Conservation (phyloP, 2,329 filamentous ascomycete species). For the Lasiodiplodia gonubiensis region DNA sequence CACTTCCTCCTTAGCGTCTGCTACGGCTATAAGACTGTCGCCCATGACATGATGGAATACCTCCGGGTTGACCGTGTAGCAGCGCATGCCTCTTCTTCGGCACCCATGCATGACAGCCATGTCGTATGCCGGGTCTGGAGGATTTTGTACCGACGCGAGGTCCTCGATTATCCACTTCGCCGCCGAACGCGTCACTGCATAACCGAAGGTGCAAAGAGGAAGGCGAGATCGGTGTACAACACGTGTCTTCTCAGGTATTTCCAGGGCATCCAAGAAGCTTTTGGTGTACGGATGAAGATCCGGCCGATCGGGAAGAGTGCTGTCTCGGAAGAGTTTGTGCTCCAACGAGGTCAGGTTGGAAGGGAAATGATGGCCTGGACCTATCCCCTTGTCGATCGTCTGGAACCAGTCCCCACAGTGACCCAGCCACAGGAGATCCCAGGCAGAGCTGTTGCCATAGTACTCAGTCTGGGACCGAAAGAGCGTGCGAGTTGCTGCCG, state of each 20-base stretch:
- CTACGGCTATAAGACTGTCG: slow-evolving; percentile 44
- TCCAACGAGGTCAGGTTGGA: slow-evolving; percentile 41
- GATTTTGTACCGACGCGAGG: slow-evolving; percentile 38
- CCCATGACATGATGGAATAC: slow-evolving; percentile 53
- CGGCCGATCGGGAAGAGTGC: slow-evolving; percentile 42
- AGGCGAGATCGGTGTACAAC: slow-evolving; percentile 49
- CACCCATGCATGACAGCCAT: slow-evolving; percentile 48
- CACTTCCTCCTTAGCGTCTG: slow-evolving; percentile 36
- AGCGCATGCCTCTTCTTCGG: slow-evolving; percentile 45
- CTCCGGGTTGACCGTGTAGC: slow-evolving; percentile 52
- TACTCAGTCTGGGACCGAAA: slow-evolving; percentile 40
- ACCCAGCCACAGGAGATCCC: slow-evolving; percentile 53
- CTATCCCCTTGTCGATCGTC: slow-evolving; percentile 34
- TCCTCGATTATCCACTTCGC: slow-evolving; percentile 41
- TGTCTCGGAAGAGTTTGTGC: slow-evolving; percentile 45
- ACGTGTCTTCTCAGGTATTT: slow-evolving; percentile 46
- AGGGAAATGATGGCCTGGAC: slow-evolving; percentile 31
- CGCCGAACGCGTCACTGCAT: slow-evolving; percentile 42
- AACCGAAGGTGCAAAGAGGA: slow-evolving; percentile 53
- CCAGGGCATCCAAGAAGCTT: slow-evolving; percentile 43
- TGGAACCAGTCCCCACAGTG: slow-evolving; percentile 52
- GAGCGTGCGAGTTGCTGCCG: slow-evolving; percentile 47
- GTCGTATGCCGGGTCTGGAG: slow-evolving; percentile 41
- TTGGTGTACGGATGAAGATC: slow-evolving; percentile 50
- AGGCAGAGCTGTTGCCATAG: slow-evolving; percentile 47